Evolutionary conservation across 2,329 filamentous ascomycete species (phyloP), one percentile per base, ranked within the genome.

Genomic region (Aspergillus glaucus): DNA sequence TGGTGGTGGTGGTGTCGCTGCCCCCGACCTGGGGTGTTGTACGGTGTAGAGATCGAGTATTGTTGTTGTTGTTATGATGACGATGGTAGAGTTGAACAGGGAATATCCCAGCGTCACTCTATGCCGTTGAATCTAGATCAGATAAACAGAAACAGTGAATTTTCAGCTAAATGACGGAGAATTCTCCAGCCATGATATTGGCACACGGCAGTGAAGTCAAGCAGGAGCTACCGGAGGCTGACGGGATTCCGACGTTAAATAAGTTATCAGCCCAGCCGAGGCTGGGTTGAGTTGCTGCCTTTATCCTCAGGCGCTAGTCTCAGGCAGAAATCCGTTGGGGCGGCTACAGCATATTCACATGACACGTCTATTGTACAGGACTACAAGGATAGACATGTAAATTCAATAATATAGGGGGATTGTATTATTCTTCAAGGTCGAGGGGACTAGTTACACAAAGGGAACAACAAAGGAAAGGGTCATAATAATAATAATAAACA

Each of bases 1-100:
- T 75, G 44, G 47, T 65, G 43, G 44, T 19, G 37, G 6, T 40
- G 15, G 15, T 22, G 26, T 30, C 26, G 26, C 12, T 30, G 26
- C 26, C 47, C 53, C 54, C 54, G 51, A 51, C 55, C 17, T 40
- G 37, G 37, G n/a, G 19, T 15, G 37, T 10, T 17, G 8, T 12
- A 12, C 37, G 9, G 37, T 40, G 37, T 44, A 44, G 21, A 17
- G 51, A 40, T 45, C 48, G 46, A 46, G 37, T 45, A 9, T 39
- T 10, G 36, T 30, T 41, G 30, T 48, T 34, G 40, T 45, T 45
- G 44, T 47, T 44, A 22, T 22, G 52, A 45, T 46, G 45, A 34
- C 48, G 41, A 50, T 26, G 34, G 44, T 37, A n/a, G 34, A 37
- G n/a, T 37, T 37, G 34, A 14, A 37, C 34, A 37, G 34, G n/a